Evolutionary conservation across 345 rosid species (phyloP).

Genomic region (Jatropha curcas): DNA sequence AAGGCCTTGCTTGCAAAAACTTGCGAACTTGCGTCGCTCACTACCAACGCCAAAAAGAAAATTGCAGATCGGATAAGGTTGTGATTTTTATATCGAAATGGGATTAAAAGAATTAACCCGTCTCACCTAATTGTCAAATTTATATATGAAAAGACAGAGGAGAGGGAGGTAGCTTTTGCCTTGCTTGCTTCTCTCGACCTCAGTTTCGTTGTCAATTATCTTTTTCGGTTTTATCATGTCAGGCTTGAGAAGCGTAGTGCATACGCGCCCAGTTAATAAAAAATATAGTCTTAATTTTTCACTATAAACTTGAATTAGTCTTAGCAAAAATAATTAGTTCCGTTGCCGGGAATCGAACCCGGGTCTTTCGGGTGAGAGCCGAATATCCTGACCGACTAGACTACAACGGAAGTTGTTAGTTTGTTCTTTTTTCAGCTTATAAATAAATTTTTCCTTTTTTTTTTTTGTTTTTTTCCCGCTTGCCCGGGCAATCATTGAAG

Average conservation of each 20-base stretch:
- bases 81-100: background rate
- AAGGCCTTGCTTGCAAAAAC: background rate
- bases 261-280: no score
- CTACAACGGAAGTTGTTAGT: slow-evolving; percentile 28
- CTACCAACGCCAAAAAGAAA: background rate
- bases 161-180: background rate
- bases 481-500: no score
- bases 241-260: no score
- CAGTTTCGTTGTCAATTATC: background rate
- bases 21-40: no score
- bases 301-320: no score
- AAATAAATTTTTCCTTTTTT: no score
- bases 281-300: no score
- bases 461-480: no score
- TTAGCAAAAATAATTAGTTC: slow-evolving; percentile 19
- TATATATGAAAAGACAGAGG: background rate
- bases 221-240: background rate
- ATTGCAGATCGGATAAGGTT: background rate
- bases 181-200: background rate
- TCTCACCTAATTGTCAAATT: background rate
- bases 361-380: slow-evolving; percentile 82
- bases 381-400: slow-evolving; percentile 74
- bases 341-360: slow-evolving; percentile 76
- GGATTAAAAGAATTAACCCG: background rate
- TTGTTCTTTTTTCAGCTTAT: no score